Percentiles rank a stretch among this genome's conserved stretches.
Evolutionary conservation across 139 green algal genomes (phyloP).

Genomic region (Astrephomene gubernaculifera): DNA sequence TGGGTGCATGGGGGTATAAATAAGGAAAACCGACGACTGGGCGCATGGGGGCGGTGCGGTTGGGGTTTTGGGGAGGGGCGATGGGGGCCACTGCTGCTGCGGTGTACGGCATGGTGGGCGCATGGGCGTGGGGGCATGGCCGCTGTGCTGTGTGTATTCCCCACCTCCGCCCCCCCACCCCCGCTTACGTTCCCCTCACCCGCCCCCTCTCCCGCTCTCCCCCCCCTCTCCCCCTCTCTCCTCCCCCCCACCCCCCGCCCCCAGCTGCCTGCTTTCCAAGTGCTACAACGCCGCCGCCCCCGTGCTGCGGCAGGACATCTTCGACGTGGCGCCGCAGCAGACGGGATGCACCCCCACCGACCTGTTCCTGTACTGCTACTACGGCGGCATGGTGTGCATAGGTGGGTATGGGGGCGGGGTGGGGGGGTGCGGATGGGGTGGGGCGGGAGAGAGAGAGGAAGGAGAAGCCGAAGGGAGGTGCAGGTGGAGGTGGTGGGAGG

Average conservation of each 20-base stretch:
- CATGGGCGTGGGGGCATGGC: too few relatives aligned
- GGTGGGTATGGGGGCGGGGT: constrained; percentile 48
- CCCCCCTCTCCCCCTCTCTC: background rate
- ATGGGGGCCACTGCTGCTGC: too few relatives aligned
- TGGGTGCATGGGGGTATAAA: too few relatives aligned
- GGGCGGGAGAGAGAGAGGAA: background rate
- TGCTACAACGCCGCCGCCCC: constrained; percentile 71
- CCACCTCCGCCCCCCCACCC: background rate
- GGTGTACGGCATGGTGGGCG: too few relatives aligned
- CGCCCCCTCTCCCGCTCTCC: background rate
- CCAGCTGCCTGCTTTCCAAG: constrained; percentile 85
- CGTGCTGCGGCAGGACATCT: constrained; percentile 77
- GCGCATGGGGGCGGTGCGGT: too few relatives aligned
- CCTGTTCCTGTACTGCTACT: constrained; percentile 96
- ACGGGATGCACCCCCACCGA: constrained; percentile 78
- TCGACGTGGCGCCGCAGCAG: constrained; percentile 78
- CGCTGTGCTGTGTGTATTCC: too few relatives aligned
- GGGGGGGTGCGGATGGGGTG: background rate
- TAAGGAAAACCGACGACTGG: too few relatives aligned
- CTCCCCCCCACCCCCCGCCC: background rate
- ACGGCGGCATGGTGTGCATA: constrained; percentile 86
- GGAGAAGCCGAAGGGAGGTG: background rate
- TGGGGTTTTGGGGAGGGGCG: too few relatives aligned
- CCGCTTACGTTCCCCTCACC: too few relatives aligned
- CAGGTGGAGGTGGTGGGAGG: background rate